Evolutionary conservation across 2,329 filamentous ascomycete species (phyloP).

Genomic region (Aureobasidium melanogenum): DNA sequence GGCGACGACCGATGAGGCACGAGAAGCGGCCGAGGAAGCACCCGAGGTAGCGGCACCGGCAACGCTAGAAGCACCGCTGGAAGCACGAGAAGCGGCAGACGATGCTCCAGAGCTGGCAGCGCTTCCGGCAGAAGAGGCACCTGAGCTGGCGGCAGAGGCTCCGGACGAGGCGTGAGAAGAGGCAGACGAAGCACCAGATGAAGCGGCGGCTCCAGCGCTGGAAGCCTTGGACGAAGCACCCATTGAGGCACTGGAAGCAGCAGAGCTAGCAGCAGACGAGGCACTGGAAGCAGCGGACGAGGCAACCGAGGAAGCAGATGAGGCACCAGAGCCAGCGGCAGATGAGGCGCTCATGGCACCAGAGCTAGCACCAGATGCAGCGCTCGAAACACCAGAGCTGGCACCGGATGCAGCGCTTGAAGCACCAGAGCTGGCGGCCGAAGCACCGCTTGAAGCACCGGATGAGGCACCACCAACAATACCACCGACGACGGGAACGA

Average conservation of each 20-base stretch:
- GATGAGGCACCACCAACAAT: constrained; percentile 13
- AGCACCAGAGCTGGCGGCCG: constrained; percentile 8
- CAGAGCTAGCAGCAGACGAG: constrained; percentile 11
- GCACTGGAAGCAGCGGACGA: constrained; percentile 12
- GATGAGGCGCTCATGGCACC: constrained; percentile 13
- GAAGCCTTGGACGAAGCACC: constrained; percentile 13
- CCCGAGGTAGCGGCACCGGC: constrained; percentile 15
- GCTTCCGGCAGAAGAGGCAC: constrained; percentile 8
- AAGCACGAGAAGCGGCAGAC: constrained; percentile 11
- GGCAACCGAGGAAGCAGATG: constrained; percentile 14
- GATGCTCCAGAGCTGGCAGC: constrained; percentile 14
- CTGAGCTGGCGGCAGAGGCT: constrained; percentile 13
- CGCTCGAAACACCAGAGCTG: constrained; percentile 14
- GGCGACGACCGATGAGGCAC: constrained; percentile 13
- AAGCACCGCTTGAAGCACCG: constrained; percentile 14
- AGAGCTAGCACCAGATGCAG: constrained; percentile 8
- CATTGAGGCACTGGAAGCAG: constrained; percentile 9
- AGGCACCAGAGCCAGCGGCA: constrained; percentile 14
- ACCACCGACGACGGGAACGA: constrained; percentile 11
- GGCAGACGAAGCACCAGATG: constrained; percentile 13
- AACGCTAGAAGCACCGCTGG: constrained; percentile 12
- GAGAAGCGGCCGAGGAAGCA: constrained; percentile 12
- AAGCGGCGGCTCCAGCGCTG: constrained; percentile 10
- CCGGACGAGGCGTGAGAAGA: constrained; percentile 8
- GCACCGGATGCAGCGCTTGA: constrained; percentile 14